Percentiles rank a stretch among this genome's conserved stretches.
Conservation (phyloP, 768 basidiomycete genomes). For the Cystobasidium ongulense region DNA sequence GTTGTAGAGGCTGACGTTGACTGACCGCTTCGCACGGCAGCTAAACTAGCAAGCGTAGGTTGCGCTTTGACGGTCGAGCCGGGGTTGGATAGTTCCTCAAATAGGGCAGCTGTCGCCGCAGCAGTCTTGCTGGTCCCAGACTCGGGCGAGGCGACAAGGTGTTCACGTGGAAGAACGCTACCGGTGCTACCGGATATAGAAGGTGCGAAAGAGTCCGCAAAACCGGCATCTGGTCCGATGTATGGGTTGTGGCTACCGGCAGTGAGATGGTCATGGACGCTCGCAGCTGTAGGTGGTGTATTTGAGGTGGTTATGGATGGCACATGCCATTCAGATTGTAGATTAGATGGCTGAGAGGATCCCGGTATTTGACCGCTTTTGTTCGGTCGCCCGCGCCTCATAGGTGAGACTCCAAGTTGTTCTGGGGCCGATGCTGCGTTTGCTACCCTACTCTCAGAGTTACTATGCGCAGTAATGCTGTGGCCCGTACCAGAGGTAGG, state of each 20-base stretch:
- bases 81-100: conserved; percentile 12
- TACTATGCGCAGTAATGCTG: not conserved
- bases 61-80: conserved; percentile 3
- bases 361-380: not conserved
- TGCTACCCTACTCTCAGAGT: not conserved
- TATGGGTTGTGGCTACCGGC: not conserved
- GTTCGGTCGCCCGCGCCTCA: conserved; percentile 39
- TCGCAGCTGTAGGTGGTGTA: not conserved
- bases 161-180: not conserved
- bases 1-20: not conserved
- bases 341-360: not conserved
- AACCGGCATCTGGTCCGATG: not conserved
- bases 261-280: not conserved
- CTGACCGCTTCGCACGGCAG: conserved; percentile 1
- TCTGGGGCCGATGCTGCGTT: not conserved
- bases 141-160: not conserved
- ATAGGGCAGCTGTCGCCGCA: conserved; percentile 1
- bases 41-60: conserved; percentile 18
- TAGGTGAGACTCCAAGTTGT: conserved; percentile 35
- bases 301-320: not conserved
- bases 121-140: conserved; percentile 1
- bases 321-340: conserved; percentile 7
- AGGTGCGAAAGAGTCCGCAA: conserved; percentile 27
- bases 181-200: not conserved
- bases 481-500: not conserved